These are phyloP conservation scores for Eucalyptus tenuipes DNA, from an alignment of 345 rosid species.

Conservation along the genomic window DNA sequence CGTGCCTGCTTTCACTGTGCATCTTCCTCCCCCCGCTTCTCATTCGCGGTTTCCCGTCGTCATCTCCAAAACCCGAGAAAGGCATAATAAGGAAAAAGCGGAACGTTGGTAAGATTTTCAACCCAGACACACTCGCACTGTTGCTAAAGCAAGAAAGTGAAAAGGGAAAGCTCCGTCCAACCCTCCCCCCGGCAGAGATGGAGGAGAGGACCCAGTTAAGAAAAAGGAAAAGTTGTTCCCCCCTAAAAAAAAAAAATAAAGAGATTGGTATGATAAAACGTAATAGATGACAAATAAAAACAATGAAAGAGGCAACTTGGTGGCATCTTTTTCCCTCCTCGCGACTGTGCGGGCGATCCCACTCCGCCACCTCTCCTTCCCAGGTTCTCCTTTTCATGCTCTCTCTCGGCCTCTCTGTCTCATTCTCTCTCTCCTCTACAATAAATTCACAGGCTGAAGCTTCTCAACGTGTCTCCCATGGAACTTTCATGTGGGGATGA, in stretches of 20 bases:
- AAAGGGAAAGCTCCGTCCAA: slow-evolving; percentile 10
- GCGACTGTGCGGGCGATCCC: neutral
- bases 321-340: neutral
- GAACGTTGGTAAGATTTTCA: slow-evolving; percentile 19
- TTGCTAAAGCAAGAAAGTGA: neutral
- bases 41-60: neutral
- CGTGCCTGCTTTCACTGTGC: neutral
- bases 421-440: neutral
- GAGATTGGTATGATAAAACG: neutral
- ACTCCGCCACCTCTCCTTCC: neutral
- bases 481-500: slow-evolving; percentile 22
- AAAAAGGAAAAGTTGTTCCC: neutral
- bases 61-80: slow-evolving; percentile 6
- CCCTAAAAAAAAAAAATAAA: neutral
- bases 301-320: neutral
- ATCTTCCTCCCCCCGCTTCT: neutral
- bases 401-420: slow-evolving; percentile 1
- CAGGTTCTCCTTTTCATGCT: slow-evolving; percentile 25
- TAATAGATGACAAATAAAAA: neutral
- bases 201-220: neutral
- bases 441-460: slow-evolving; percentile 10
- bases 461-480: slow-evolving; percentile 5
- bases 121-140: neutral
- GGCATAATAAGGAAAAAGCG: slow-evolving; percentile 9
- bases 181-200: neutral